phyloP scores from a whole-genome alignment of 2,329 filamentous ascomycete genomes.

The Tolypocladium ophioglossoides region DNA sequence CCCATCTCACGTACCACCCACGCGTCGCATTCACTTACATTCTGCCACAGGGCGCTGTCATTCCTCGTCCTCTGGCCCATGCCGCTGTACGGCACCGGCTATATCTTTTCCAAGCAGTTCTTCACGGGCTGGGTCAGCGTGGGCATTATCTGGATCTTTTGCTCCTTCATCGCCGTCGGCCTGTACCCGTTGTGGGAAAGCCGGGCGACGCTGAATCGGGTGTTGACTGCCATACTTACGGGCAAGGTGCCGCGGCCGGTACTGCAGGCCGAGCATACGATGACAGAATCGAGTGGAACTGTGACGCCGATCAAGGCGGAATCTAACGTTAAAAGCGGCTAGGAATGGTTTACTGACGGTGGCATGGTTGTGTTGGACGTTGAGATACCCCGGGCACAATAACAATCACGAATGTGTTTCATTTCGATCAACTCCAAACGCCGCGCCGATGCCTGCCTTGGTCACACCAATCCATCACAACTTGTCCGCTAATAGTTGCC shows the following conservation, averaged over 20 bases:
- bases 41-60: constrained; percentile 40
- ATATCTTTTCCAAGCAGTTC: constrained; percentile 50
- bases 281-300: constrained; percentile 1
- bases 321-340: not conserved
- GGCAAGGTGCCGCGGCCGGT: constrained; percentile 3
- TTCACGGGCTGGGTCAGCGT: constrained; percentile 66
- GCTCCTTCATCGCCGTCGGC: constrained; percentile 61
- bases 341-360: not conserved
- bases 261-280: not conserved
- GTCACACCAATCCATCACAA: no score
- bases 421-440: no score
- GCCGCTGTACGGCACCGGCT: constrained; percentile 75
- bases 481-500: no score
- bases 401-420: no score
- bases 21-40: not conserved
- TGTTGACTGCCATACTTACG: constrained; percentile 8
- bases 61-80: constrained; percentile 83
- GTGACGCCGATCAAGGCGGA: constrained; percentile 3
- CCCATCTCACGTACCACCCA: not conserved
- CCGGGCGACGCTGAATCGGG: constrained; percentile 39
- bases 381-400: not conserved
- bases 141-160: constrained; percentile 64
- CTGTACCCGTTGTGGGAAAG: constrained; percentile 77
- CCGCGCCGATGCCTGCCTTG: no score
- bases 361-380: not conserved